Base-by-base conservation (phyloP, 208 protist genomes). In the Acanthamoeba culbertsoni region DNA sequence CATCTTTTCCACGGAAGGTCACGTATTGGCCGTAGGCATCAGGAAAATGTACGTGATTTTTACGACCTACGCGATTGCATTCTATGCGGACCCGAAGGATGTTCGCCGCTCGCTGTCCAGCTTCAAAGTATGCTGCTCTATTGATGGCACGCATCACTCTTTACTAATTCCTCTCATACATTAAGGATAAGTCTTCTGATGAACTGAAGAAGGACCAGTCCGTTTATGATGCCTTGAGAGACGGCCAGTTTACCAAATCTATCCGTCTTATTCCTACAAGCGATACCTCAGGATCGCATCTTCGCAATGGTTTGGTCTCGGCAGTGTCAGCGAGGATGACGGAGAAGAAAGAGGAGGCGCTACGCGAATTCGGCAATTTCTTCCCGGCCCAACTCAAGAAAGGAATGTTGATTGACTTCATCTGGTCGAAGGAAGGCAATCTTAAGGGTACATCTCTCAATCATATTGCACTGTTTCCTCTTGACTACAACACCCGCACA, bases 41-140 rank as follows among this genome's bases (percentile, higher is more conserved):
- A 63, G 48, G 82, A 90, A 18, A 33, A 90, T 90, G 82, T 90
- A 62, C 82, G 55, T 90, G 31, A 46, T 90, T 62, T 90, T 90
- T 53, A 71, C 82, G 40, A 90, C 82, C 45, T 90, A 90, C 42
- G 82, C 82, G 28, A 71, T 90, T n/a, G 82, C 26, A 23, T 53
- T 90, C 55, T 90, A 90, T 40, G 82, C 31, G 28, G 82, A 90
- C 37, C 82, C 82, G 26, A 62, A 90, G 57, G 55, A 62, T 35
- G 82, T 48, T 16, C 26, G 82, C 18, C 5, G n/a, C 28, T 28
- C 82, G 28, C 28, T 90, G 28, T 31, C 82, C 28, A 68, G 51
- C 57, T 90, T 90, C 82, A 62, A 90, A 53, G 82, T 90, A 7
- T 1, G 63, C 35, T 1, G 6, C n/a, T 23, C 63, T 8, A 28